Base-by-base conservation (phyloP, 306 rosid species). In the Dryas alaskensis region DNA sequence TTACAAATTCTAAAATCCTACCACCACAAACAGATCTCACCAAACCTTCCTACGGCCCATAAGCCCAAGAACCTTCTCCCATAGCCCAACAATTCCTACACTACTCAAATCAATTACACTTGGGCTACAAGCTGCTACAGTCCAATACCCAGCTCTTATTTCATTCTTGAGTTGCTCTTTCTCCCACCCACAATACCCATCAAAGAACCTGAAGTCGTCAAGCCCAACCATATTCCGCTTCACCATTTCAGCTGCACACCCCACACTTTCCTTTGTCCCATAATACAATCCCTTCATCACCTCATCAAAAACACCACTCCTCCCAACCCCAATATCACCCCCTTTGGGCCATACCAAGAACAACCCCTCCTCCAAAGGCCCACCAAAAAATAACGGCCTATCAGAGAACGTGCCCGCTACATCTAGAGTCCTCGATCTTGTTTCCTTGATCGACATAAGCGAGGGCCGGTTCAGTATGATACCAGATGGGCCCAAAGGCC, bases 161-260 rank as follows among this genome's bases (percentile, higher is more conserved):
- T 92, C 99, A 71, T 87, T 82, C 53, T 31, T 84, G 72, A 94
- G 59, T 60, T 92, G 97, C 58, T 86, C 93, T 7, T 61, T 84
- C 70, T 84, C 97, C 99, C 97, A 94, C 37, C 95, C 93, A 86
- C 99, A 94, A 17, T 82, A 91, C 72, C 98, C 98, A 82, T 94
- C 96, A 72, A 91, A 94, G 79, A 94, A 94, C 80, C 97, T 86
- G 10, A 94, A 87, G 19, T 94, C 92, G 4, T 73, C 88, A 69
- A 84, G 67, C 75, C 83, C 88, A 67, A 91, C 81, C 55, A 81
- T 37, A 67, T 83, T 68, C 78, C 96, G 88, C 82, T 91, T 91
- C 69, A 94, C 93, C 95, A 94, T 91, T 47, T 89, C 90, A 12
- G 95, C 76, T 1, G 89, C 98, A 80, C 97, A 88, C 0, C 98